Conservation (phyloP, 208 protist genomes). For the Wallacemonas sp. region DNA sequence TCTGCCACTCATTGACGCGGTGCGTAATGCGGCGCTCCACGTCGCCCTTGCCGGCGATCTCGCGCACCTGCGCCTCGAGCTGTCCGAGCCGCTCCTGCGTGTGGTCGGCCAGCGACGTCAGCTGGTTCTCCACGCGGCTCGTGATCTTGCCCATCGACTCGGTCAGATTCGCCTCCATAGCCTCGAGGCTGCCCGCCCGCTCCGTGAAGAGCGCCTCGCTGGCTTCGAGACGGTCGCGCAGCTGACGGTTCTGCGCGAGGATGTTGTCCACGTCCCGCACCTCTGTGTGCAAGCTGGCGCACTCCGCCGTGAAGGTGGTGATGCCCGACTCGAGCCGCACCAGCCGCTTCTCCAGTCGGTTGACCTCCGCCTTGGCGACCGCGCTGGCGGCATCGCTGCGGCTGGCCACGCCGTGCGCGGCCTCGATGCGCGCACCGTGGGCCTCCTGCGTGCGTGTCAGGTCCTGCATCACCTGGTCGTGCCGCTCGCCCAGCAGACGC, state of each 20-base stretch:
- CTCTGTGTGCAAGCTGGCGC: slow-evolving; percentile 16
- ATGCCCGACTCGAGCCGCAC: slow-evolving; percentile 33
- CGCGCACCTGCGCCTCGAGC: slow-evolving; percentile 18
- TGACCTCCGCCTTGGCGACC: slow-evolving; percentile 55
- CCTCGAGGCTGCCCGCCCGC: slow-evolving; percentile 2
- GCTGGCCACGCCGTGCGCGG: slow-evolving; percentile 42
- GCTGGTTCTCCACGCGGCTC: slow-evolving; percentile 21
- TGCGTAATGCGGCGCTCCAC: slow-evolving; percentile 13
- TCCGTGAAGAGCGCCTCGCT: slow-evolving; percentile 35
- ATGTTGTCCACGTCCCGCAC: slow-evolving; percentile 31
- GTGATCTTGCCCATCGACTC: slow-evolving; percentile 6
- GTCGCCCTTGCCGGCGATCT: slow-evolving; percentile 3
- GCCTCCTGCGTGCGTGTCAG: slow-evolving; percentile 36
- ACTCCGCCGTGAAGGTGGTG: slow-evolving; percentile 27
- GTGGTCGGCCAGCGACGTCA: slow-evolving; percentile 25
- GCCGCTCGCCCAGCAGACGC: slow-evolving; percentile 19
- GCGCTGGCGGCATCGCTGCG: slow-evolving; percentile 58
- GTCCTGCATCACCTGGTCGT: slow-evolving; percentile 50
- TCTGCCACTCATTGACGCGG: slow-evolving; percentile 16
- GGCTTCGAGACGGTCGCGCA: slow-evolving; percentile 33
- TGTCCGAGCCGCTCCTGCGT: slow-evolving; percentile 23
- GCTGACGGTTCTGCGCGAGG: slow-evolving; percentile 38
- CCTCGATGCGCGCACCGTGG: slow-evolving; percentile 47
- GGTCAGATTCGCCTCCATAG: slow-evolving; percentile 20
- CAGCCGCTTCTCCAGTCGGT: slow-evolving; percentile 67